Conservation (phyloP, 257 asterid genomes). For the Cynanchum wilfordii region DNA sequence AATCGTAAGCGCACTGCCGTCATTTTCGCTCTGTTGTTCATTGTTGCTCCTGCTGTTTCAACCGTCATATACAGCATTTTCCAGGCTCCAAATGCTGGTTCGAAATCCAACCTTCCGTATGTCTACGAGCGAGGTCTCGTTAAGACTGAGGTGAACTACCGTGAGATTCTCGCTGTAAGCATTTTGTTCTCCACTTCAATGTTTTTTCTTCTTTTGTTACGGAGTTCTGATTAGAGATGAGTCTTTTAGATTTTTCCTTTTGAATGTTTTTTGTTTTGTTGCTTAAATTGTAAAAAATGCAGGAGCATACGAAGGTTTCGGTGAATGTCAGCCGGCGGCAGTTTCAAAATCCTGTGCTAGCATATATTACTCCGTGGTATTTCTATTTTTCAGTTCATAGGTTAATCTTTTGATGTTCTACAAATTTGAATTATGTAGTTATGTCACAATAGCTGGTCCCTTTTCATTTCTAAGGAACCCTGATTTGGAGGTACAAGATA, state of each 20-base stretch:
- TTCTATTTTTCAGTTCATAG: slow-evolving; percentile 12
- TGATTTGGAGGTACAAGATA: neutral
- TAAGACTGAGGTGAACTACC: slow-evolving; percentile 43
- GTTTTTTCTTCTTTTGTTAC: neutral
- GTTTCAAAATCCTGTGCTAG: slow-evolving; percentile 73
- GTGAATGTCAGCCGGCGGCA: slow-evolving; percentile 52
- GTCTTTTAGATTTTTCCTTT: neutral
- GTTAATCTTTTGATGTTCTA: neutral
- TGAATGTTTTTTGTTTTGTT: neutral
- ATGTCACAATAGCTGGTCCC: neutral
- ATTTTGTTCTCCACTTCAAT: neutral
- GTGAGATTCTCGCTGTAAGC: slow-evolving; percentile 62
- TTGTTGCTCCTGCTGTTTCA: slow-evolving; percentile 51
- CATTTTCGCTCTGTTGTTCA: slow-evolving; percentile 25
- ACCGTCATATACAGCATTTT: slow-evolving; percentile 32
- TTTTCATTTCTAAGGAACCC: neutral
- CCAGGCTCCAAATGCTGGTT: slow-evolving; percentile 21
- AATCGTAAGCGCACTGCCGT: slow-evolving; percentile 25
- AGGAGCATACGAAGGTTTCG: slow-evolving; percentile 69
- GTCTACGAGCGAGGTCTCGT: slow-evolving; percentile 52
- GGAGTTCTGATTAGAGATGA: neutral
- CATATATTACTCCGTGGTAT: slow-evolving; percentile 94
- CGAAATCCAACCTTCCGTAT: slow-evolving; percentile 29
- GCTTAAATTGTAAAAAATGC: slow-evolving; percentile 36
- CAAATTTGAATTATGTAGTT: neutral